Percentiles rank a stretch among this genome's conserved stretches.
Conservation (phyloP, 345 rosid genomes). For the Eucalyptus sp. region DNA sequence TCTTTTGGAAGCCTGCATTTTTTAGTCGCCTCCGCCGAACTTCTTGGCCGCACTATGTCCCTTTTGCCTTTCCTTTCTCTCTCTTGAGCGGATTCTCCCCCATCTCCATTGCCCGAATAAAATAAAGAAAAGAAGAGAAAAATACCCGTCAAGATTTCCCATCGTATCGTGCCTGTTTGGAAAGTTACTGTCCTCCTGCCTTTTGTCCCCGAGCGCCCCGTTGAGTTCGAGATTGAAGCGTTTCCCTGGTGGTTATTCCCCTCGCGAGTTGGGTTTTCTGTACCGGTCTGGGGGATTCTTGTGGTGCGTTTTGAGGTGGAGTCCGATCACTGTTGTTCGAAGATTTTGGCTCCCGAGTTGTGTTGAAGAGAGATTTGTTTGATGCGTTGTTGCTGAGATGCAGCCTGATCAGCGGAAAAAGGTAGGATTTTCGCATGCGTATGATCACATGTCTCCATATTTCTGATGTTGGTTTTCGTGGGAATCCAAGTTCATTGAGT, state of each 20-base stretch:
- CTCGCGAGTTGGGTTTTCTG: neutral
- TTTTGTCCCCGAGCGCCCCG: neutral
- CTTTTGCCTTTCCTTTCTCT: neutral
- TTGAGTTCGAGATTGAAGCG: neutral
- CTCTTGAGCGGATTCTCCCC: neutral
- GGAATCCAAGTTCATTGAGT: neutral
- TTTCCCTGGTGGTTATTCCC: neutral
- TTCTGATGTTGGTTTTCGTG: neutral
- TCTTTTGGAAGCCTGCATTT: neutral
- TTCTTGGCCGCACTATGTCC: neutral
- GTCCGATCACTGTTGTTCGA: neutral
- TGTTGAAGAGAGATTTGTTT: conserved; percentile 2
- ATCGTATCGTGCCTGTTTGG: neutral
- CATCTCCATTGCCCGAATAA: neutral
- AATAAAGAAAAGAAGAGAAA: neutral
- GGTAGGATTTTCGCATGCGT: conserved; percentile 16
- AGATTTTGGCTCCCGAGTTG: neutral
- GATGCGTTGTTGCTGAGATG: conserved; percentile 60
- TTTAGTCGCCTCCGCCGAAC: neutral
- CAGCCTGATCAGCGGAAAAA: conserved; percentile 87
- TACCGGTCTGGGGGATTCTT: neutral
- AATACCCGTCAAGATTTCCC: neutral
- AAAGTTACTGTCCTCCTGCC: neutral
- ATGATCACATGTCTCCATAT: neutral
- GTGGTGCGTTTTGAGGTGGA: conserved; percentile 9